Conservation (phyloP, 2,329 filamentous ascomycete species). For the Thermochaetoides dissita region DNA sequence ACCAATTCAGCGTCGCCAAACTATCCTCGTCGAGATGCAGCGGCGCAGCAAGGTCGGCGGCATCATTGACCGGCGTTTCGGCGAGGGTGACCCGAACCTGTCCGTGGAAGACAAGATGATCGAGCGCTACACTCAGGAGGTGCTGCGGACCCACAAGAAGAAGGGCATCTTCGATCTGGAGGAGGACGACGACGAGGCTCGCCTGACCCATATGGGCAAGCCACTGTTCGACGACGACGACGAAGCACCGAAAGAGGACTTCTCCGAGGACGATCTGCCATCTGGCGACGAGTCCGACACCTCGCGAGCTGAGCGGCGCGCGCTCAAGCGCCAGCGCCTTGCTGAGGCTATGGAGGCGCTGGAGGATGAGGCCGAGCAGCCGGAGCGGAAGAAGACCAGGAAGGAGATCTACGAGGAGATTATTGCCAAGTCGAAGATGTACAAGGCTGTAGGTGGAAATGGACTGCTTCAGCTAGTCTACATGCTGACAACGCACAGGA, state of each 20-base stretch:
- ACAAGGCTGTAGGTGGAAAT: slow-evolving; percentile 52
- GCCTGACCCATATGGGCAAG: slow-evolving; percentile 73
- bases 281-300: slow-evolving; percentile 40
- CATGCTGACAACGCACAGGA: slow-evolving; percentile 30
- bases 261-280: slow-evolving; percentile 60
- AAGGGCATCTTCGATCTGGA: slow-evolving; percentile 81
- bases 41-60: slow-evolving; percentile 81
- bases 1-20: slow-evolving; percentile 51
- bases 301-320: slow-evolving; percentile 38
- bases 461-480: too few species aligned
- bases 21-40: slow-evolving; percentile 80
- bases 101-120: slow-evolving; percentile 84
- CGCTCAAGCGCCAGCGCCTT: slow-evolving; percentile 42
- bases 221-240: slow-evolving; percentile 54
- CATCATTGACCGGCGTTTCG: slow-evolving; percentile 83
- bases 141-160: slow-evolving; percentile 64
- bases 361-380: slow-evolving; percentile 39
- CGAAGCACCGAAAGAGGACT: slow-evolving; percentile 51
- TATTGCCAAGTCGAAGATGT: slow-evolving; percentile 88
- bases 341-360: slow-evolving; percentile 36
- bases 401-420: slow-evolving; percentile 97
- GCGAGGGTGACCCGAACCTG: slow-evolving; percentile 90
- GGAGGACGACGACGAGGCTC: slow-evolving; percentile 53
- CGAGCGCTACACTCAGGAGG: slow-evolving; percentile 80
- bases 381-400: slow-evolving; percentile 83